Conservation (phyloP, 305 asterid species). For the Lippia alba region DNA sequence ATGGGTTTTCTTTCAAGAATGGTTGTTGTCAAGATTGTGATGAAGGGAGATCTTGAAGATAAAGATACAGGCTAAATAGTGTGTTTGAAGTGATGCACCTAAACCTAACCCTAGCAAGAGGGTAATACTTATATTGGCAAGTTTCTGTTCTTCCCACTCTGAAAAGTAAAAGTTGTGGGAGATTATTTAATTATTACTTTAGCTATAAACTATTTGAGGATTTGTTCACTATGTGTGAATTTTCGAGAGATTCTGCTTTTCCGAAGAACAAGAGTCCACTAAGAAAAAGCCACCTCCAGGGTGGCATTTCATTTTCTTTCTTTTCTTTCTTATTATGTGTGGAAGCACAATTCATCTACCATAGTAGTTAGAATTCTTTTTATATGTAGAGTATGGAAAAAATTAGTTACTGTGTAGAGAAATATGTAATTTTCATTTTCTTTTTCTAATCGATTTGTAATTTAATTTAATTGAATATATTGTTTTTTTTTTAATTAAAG, state of each 20-base stretch:
- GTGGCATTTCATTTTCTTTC: conserved; percentile 31
- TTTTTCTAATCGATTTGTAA: too few relatives aligned
- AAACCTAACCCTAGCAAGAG: conserved; percentile 62
- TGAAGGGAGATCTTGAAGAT: conserved; percentile 15
- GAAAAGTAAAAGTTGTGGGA: conserved; percentile 40
- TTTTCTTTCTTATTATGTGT: not conserved
- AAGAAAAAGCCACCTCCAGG: conserved; percentile 41
- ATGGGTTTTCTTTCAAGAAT: not conserved
- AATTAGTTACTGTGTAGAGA: too few relatives aligned
- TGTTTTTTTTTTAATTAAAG: too few relatives aligned
- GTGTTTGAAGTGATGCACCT: conserved; percentile 24
- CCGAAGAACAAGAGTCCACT: conserved; percentile 36
- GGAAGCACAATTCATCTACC: not conserved
- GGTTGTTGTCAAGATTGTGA: conserved; percentile 23
- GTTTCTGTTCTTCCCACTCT: conserved; percentile 46
- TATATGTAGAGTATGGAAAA: too few relatives aligned
- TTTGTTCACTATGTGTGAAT: not conserved
- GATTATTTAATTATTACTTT: conserved; percentile 26
- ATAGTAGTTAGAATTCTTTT: not conserved
- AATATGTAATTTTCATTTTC: too few relatives aligned
- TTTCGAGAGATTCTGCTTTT: conserved; percentile 26
- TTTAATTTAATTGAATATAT: too few relatives aligned
- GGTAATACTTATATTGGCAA: conserved; percentile 42
- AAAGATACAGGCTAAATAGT: conserved; percentile 18
- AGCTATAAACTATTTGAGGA: not conserved